A percentile compares a stretch with the other conserved stretches of the same genome.
phyloP scores from a whole-genome alignment of 2,329 filamentous ascomycete species.

The Phoma herbarum region DNA sequence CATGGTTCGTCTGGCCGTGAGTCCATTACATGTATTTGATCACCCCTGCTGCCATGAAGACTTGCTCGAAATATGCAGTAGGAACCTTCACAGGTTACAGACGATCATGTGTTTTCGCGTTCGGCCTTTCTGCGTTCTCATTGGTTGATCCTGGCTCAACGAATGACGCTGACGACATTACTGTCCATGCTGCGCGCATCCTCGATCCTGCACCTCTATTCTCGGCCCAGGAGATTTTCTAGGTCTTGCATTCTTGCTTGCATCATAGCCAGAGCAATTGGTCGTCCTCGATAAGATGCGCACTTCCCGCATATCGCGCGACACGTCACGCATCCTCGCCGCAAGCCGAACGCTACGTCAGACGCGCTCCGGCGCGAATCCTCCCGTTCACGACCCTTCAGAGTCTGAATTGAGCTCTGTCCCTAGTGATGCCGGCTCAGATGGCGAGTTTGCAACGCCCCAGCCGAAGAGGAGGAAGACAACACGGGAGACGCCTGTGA shows the following conservation, averaged over 20 bases:
- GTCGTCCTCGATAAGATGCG: constrained; percentile 35
- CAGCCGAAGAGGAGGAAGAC: constrained; percentile 60
- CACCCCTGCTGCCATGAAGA: not conserved
- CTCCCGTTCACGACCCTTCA: constrained; percentile 33
- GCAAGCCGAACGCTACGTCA: constrained; percentile 46
- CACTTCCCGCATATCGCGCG: constrained; percentile 50
- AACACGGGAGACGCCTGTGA: constrained; percentile 43
- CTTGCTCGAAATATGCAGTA: not conserved
- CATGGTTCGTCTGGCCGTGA: not conserved
- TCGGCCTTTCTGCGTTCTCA: constrained; percentile 12
- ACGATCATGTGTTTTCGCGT: constrained; percentile 17
- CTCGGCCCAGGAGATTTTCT: not conserved
- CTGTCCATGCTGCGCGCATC: constrained; percentile 3
- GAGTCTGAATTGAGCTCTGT: constrained; percentile 47
- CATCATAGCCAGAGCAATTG: not conserved
- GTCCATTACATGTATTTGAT: not conserved
- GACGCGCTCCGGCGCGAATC: constrained; percentile 39
- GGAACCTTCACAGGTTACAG: not conserved
- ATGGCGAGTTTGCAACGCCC: constrained; percentile 27
- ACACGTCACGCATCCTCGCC: constrained; percentile 45
- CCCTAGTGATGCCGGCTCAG: constrained; percentile 38
- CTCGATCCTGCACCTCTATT: not conserved
- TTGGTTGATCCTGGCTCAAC: constrained; percentile 1
- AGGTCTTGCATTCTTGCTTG: not conserved
- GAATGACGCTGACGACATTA: constrained; percentile 19